A percentile compares a stretch with the other conserved stretches of the same genome.
Evolutionary conservation across 2,329 filamentous ascomycete species (phyloP).

Genomic region (Cladophialophora carrionii): DNA sequence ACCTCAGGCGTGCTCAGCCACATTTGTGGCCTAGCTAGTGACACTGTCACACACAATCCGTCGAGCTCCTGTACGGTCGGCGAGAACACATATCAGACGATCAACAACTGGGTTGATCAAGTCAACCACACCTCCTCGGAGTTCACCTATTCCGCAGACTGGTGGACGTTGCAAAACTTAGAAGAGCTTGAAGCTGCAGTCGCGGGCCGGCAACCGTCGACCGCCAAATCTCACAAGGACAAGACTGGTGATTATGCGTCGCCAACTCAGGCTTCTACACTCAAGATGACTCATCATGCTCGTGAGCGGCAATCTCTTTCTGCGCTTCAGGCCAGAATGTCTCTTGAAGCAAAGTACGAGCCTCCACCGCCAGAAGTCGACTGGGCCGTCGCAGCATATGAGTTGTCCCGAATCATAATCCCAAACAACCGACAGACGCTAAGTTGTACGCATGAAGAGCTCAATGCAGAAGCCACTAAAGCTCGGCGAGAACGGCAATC

Average conservation of each 20-base stretch:
- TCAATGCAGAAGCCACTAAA: constrained; percentile 70
- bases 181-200: constrained; percentile 69
- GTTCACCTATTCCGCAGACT: constrained; percentile 44
- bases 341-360: constrained; percentile 51
- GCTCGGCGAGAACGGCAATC: constrained; percentile 68
- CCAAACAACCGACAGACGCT: constrained; percentile 73
- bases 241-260: constrained; percentile 76
- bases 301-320: constrained; percentile 47
- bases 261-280: constrained; percentile 83
- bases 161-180: constrained; percentile 71
- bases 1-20: constrained; percentile 89
- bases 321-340: constrained; percentile 36
- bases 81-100: constrained; percentile 21
- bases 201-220: constrained; percentile 52
- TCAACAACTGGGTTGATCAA: constrained; percentile 32
- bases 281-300: constrained; percentile 72
- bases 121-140: background rate
- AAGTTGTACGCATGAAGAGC: constrained; percentile 77
- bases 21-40: constrained; percentile 68
- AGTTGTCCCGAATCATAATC: constrained; percentile 80
- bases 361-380: constrained; percentile 79
- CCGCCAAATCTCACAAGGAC: constrained; percentile 59
- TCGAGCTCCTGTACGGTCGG: constrained; percentile 2
- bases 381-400: constrained; percentile 82
- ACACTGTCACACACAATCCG: constrained; percentile 6